Conservation (phyloP, 176 grass and related monocot species). For the Zizania latifolia region DNA sequence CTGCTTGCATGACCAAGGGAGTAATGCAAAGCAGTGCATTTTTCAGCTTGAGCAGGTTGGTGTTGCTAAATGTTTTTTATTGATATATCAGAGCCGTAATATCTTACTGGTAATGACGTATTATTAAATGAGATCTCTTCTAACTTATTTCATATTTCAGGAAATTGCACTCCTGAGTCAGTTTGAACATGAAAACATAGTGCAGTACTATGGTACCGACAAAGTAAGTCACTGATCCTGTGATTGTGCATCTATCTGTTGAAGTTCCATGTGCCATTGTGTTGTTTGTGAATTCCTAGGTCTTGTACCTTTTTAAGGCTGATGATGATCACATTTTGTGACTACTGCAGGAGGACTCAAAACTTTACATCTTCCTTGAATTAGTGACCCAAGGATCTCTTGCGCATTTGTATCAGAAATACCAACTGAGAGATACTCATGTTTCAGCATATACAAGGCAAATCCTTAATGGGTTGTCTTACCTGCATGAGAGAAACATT, state of each 20-base stretch:
- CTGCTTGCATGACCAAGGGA: conserved; percentile 71
- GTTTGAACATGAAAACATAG: conserved; percentile 95
- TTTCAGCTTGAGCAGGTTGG: conserved; percentile 90
- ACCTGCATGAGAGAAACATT: conserved; percentile 83
- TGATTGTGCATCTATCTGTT: not conserved
- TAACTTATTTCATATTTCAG: conserved; percentile 39
- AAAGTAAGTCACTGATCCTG: conserved; percentile 61
- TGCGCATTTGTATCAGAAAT: conserved; percentile 76
- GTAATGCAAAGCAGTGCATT: conserved; percentile 71
- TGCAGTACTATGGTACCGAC: conserved; percentile 93
- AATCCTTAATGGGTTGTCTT: conserved; percentile 75
- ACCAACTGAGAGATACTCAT: conserved; percentile 62
- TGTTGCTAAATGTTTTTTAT: not conserved
- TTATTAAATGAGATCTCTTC: conserved; percentile 6
- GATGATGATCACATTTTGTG: conserved; percentile 10
- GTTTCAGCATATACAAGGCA: conserved; percentile 86
- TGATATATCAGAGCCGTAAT: not conserved
- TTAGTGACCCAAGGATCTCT: conserved; percentile 95
- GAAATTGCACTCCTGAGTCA: conserved; percentile 93
- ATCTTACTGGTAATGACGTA: not conserved
- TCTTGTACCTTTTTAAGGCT: not conserved
- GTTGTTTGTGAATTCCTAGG: not conserved
- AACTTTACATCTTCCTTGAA: conserved; percentile 90
- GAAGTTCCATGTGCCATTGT: not conserved
- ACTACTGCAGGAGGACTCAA: conserved; percentile 68